phyloP scores from a whole-genome alignment of 2,329 filamentous ascomycete genomes.

The Monosporascus sp. region DNA sequence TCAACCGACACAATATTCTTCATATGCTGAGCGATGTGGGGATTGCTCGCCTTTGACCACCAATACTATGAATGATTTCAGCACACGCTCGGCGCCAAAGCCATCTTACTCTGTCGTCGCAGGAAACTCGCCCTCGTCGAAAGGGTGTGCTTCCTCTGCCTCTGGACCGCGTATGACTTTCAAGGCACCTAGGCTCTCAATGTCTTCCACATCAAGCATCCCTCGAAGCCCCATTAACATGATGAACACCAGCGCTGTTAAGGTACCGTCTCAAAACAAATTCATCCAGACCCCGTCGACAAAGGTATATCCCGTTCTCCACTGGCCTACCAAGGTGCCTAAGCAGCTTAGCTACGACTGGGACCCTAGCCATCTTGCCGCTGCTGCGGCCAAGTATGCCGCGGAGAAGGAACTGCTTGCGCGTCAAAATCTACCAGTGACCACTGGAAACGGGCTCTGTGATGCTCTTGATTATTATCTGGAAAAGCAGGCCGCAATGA shows the following conservation, averaged over 20 bases:
- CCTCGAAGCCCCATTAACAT: neutral
- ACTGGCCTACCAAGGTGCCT: conserved; percentile 1
- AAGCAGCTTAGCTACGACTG: neutral
- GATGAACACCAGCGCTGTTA: too few species aligned
- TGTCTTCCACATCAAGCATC: neutral
- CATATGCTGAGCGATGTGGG: neutral
- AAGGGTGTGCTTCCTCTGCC: too few species aligned
- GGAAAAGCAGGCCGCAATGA: neutral
- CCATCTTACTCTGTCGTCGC: neutral
- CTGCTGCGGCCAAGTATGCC: neutral
- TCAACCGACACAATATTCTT: neutral
- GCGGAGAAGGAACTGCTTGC: neutral
- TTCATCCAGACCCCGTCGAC: neutral
- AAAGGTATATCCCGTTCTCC: neutral
- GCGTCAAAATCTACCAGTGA: neutral
- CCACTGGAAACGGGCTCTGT: conserved; percentile 1
- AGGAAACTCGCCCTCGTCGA: neutral
- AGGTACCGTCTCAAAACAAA: neutral
- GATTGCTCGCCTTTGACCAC: neutral
- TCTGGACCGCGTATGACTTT: too few species aligned
- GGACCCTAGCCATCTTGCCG: neutral
- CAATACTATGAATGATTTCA: neutral
- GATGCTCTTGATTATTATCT: neutral
- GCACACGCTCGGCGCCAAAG: too few species aligned
- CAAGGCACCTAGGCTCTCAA: too few species aligned